Evolutionary conservation across 2,329 filamentous ascomycete genomes (phyloP), one percentile per base, ranked within the genome.

Genomic region (Pseudocercospora fijiensis): DNA sequence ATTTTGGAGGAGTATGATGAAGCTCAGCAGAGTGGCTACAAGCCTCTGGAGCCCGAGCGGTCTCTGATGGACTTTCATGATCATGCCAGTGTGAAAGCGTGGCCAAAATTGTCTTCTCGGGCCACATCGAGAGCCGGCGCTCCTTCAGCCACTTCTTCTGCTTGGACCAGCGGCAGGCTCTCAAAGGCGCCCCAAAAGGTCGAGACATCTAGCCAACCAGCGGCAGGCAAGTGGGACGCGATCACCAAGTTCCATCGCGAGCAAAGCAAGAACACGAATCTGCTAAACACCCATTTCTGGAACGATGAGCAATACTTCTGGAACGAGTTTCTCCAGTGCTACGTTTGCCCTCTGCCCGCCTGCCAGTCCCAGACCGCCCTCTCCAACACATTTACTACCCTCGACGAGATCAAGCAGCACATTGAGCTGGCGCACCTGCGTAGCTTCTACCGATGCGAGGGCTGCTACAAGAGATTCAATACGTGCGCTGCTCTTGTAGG

Each of bases 301-400:
- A 62, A 69, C 37, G 24, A 37, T 24, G 27, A 56, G 28, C 18
- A 56, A 9, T 20, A 33, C 8, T 88, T 86, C 76, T 81, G 72
- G 62, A 76, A 81, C 43, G 60, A 73, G 0, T 73, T 80, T 27
- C 75, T 78, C 1, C 72, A 76, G 49, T 78, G 76, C 52, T 89
- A 81, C 75, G 77, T 75, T 57, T 89, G 87, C 60, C 86, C 86
- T 0, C 80, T 84, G 59, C 66, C 69, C 1, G 68, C 73, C 6
- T 89, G 87, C 80, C 75, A 77, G 11, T 51, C 71, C 33, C 73
- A 75, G 33, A 70, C 28, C 2, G 75, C 70, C 63, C 22, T 63
- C 62, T 41, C 37, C 37, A 41, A 41, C 37, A 6, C 37, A 6
- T 62, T 52, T 58, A 73, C 77, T n/a, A 72, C 79, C 6, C 70